Evolutionary conservation across 306 rosid genomes (phyloP).

Genomic region (Cajanus cajan): DNA sequence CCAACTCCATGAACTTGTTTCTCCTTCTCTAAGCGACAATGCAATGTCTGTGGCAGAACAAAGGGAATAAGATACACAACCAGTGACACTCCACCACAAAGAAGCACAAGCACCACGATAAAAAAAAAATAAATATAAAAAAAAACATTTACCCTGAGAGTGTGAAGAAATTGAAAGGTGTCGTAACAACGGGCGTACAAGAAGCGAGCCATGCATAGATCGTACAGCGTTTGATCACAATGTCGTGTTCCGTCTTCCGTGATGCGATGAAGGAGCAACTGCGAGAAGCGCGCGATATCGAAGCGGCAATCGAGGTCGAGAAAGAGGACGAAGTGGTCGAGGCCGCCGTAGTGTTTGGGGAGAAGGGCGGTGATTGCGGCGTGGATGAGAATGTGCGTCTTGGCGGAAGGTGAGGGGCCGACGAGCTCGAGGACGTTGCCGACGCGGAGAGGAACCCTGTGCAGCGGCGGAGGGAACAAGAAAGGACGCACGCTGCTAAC

Average conservation of each 20-base stretch:
- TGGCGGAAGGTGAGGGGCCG: constrained; percentile 88
- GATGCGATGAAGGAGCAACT: constrained; percentile 58
- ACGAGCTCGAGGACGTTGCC: constrained; percentile 83
- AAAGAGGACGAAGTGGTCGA: constrained; percentile 60
- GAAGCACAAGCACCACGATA: background rate
- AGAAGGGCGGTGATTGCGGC: constrained; percentile 73
- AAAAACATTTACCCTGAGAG: constrained; percentile 66
- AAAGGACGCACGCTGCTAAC: constrained; percentile 54
- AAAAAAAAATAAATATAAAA: background rate
- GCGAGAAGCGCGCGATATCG: constrained; percentile 59
- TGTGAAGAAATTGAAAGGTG: constrained; percentile 77
- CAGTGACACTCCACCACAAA: background rate
- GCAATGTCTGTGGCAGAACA: constrained; percentile 53
- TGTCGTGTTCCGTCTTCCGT: constrained; percentile 26
- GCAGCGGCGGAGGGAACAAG: constrained; percentile 69
- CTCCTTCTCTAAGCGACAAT: constrained; percentile 57
- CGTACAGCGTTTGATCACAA: constrained; percentile 40
- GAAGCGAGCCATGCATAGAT: constrained; percentile 74
- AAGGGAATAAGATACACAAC: background rate
- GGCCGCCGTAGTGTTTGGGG: constrained; percentile 73
- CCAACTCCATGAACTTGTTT: constrained; percentile 51
- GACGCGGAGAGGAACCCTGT: constrained; percentile 71
- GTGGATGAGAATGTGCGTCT: constrained; percentile 73
- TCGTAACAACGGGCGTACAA: constrained; percentile 68
- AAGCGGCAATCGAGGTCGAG: constrained; percentile 80